Percentiles rank a stretch among this genome's conserved stretches.
Conservation (phyloP, 1,284 basidiomycete genomes). For the Anthracocystis walkeri region DNA sequence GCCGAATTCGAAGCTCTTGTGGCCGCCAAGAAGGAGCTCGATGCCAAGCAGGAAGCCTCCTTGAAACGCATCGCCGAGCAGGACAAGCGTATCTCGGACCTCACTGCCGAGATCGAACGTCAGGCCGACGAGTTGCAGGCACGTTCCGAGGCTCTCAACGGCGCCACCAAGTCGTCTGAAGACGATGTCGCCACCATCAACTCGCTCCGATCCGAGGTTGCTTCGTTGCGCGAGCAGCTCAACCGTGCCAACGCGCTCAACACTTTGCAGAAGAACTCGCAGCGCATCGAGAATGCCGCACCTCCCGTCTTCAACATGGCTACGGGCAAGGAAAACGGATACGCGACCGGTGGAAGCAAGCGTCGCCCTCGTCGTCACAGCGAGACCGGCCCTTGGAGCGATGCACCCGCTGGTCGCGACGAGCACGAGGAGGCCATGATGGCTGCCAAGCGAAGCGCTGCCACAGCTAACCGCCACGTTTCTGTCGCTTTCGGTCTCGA, state of each 20-base stretch:
- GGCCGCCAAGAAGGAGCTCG: constrained; percentile 82
- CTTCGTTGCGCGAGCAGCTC: constrained; percentile 90
- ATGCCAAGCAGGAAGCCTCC: constrained; percentile 83
- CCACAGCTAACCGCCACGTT: constrained; percentile 82
- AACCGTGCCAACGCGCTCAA: constrained; percentile 84
- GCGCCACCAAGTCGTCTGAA: constrained; percentile 69
- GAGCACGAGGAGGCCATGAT: constrained; percentile 80
- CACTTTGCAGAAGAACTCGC: constrained; percentile 65
- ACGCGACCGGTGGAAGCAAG: constrained; percentile 47
- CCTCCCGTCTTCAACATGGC: constrained; percentile 65
- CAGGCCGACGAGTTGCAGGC: constrained; percentile 83
- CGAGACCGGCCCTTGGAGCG: constrained; percentile 81
- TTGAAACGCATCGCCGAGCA: constrained; percentile 82
- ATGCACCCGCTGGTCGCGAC: constrained; percentile 76
- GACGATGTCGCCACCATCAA: constrained; percentile 88
- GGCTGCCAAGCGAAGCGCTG: constrained; percentile 78
- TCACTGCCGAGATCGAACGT: constrained; percentile 77
- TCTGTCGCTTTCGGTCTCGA: constrained; percentile 79
- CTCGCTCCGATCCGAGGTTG: constrained; percentile 90
- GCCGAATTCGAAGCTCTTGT: constrained; percentile 82
- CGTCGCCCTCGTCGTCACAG: constrained; percentile 80
- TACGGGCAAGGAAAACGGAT: constrained; percentile 60
- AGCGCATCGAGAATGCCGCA: constrained; percentile 65
- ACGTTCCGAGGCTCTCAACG: constrained; percentile 71
- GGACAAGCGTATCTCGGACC: constrained; percentile 82